Conservation (phyloP, 1,284 basidiomycete species). For the Trichosporon coremiiforme region DNA sequence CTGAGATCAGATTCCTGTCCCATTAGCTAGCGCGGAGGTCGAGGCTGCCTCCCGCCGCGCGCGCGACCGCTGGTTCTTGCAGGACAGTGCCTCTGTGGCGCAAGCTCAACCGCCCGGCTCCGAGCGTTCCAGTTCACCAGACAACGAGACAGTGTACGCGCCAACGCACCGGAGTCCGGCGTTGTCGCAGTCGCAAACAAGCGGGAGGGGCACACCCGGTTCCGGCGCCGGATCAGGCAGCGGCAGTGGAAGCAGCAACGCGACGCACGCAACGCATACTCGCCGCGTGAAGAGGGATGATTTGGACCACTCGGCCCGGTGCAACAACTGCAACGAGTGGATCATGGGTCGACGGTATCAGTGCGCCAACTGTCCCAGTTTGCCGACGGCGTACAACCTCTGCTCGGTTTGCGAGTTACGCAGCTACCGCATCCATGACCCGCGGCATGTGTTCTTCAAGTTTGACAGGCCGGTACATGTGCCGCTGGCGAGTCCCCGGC, state of each 20-base stretch:
- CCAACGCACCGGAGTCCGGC: conserved; percentile 17
- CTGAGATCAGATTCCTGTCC: conserved; percentile 71
- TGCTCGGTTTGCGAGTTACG: conserved; percentile 74
- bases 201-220: conserved; percentile 14
- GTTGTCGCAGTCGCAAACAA: background rate
- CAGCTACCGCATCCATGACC: conserved; percentile 76
- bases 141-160: conserved; percentile 54
- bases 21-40: conserved; percentile 71
- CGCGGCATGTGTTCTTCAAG: conserved; percentile 82
- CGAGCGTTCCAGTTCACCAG: conserved; percentile 47
- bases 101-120: conserved; percentile 34
- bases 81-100: conserved; percentile 64
- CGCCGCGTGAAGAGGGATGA: conserved; percentile 35
- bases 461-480: conserved; percentile 73
- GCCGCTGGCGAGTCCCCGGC: conserved; percentile 64
- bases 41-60: conserved; percentile 73
- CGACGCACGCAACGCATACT: conserved; percentile 13
- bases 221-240: background rate
- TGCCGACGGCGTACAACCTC: conserved; percentile 57
- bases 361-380: conserved; percentile 56
- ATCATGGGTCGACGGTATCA: conserved; percentile 56
- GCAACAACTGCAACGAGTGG: conserved; percentile 51
- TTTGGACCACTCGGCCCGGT: conserved; percentile 49
- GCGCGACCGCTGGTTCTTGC: conserved; percentile 70
- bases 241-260: conserved; percentile 8